phyloP scores from a whole-genome alignment of 371 early-diverging fungal genomes.

The Mucor plumbeus region DNA sequence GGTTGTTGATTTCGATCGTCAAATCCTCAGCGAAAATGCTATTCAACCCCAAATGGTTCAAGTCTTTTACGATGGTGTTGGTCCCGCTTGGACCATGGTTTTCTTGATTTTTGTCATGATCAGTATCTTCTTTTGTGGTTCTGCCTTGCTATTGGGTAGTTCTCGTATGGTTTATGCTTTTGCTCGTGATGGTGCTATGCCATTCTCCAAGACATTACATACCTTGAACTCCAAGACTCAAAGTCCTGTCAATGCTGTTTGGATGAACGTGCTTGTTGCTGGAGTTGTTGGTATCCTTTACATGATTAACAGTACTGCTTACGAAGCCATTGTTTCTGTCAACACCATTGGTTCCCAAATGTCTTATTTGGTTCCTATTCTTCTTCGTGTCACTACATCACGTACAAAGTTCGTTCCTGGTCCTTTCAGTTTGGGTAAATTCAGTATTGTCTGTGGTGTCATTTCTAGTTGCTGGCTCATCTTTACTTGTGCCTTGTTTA shows the following conservation, averaged over 20 bases:
- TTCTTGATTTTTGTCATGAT: conserved; percentile 61
- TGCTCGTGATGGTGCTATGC: conserved; percentile 73
- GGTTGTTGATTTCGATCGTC: conserved; percentile 56
- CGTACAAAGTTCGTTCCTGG: conserved; percentile 37
- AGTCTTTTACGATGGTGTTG: conserved; percentile 70
- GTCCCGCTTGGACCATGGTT: conserved; percentile 58
- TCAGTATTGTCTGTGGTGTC: conserved; percentile 42
- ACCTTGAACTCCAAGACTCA: conserved; percentile 39
- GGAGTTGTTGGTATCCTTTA: conserved; percentile 39
- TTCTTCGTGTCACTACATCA: conserved; percentile 51
- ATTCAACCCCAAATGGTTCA: conserved; percentile 61
- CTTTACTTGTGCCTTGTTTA: conserved; percentile 53
- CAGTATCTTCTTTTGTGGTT: conserved; percentile 63
- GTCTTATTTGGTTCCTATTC: conserved; percentile 57
- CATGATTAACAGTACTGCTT: conserved; percentile 45
- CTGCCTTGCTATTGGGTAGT: conserved; percentile 59
- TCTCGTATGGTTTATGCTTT: conserved; percentile 80
- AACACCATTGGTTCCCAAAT: conserved; percentile 55
- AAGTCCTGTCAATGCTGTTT: conserved; percentile 51
- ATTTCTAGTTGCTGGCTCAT: conserved; percentile 46
- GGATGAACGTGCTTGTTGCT: conserved; percentile 50
- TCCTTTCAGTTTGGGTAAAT: conserved; percentile 51
- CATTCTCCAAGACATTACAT: conserved; percentile 46
- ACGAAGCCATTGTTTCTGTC: conserved; percentile 47
- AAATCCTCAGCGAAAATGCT: conserved; percentile 49